phyloP scores from a whole-genome alignment of 805 yeast genomes.

The Hanseniaspora pseudoguilliermondii region DNA sequence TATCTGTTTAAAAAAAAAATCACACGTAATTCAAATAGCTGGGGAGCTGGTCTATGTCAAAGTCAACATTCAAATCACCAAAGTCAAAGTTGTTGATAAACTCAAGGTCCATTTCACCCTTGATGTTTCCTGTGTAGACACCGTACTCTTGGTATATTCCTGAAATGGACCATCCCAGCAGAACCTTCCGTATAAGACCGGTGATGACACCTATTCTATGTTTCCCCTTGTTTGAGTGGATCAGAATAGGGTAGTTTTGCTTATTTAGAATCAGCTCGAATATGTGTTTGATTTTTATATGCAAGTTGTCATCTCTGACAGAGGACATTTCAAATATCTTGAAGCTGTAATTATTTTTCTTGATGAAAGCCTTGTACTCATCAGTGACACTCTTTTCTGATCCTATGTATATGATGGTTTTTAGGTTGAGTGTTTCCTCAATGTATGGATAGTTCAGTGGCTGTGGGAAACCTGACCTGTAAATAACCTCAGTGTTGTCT shows the following conservation, averaged over 20 bases:
- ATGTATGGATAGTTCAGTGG: slow-evolving; percentile 73
- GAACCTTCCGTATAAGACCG: slow-evolving; percentile 72
- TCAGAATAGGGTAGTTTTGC: slow-evolving; percentile 71
- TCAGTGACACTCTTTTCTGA: slow-evolving; percentile 42
- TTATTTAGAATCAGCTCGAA: slow-evolving; percentile 44
- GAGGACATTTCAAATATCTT: slow-evolving; percentile 53
- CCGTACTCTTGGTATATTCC: slow-evolving; percentile 91
- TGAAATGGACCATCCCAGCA: slow-evolving; percentile 88
- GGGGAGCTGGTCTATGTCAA: slow-evolving; percentile 7
- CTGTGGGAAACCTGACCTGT: slow-evolving; percentile 90
- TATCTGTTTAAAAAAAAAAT: background rate
- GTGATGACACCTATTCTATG: slow-evolving; percentile 88
- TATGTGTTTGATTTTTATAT: slow-evolving; percentile 44
- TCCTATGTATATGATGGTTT: slow-evolving; percentile 71
- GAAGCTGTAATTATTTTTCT: slow-evolving; percentile 39
- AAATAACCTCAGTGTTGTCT: slow-evolving; percentile 56
- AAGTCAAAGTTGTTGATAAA: slow-evolving; percentile 45
- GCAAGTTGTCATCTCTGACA: slow-evolving; percentile 61
- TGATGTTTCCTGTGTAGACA: slow-evolving; percentile 74
- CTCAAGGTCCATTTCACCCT: slow-evolving; percentile 83
- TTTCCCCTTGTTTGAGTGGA: slow-evolving; percentile 95
- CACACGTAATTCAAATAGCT: slow-evolving; percentile 2
- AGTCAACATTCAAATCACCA: slow-evolving; percentile 7
- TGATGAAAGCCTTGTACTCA: slow-evolving; percentile 62
- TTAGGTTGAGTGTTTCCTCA: slow-evolving; percentile 46